Evolutionary conservation across 78 protist species (phyloP).

Genomic region (Guillardia theta): DNA sequence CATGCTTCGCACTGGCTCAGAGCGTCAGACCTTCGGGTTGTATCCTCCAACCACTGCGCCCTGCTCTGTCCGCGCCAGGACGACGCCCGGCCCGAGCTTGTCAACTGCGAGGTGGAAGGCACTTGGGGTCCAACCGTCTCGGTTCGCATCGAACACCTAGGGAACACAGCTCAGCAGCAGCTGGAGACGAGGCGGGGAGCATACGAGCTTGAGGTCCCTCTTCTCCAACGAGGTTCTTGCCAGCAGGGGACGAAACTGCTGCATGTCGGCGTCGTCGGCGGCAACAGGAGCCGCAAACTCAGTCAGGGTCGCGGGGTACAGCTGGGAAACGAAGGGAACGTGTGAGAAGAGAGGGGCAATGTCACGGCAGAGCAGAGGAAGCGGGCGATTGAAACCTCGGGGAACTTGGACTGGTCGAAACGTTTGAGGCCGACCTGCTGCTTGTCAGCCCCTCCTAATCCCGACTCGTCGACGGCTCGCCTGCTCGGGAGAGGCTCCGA

Average conservation of each 20-base stretch:
- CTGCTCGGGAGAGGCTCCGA: background rate
- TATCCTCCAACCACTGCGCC: background rate
- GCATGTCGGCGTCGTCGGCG: background rate
- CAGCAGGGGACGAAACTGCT: background rate
- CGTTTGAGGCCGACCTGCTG: background rate
- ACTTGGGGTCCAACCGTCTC: background rate
- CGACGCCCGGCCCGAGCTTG: conserved; percentile 23
- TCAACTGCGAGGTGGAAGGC: background rate
- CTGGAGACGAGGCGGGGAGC: background rate
- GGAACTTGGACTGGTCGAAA: background rate
- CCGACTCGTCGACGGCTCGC: background rate
- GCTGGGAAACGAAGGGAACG: background rate
- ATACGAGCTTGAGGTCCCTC: background rate
- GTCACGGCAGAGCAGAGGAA: background rate
- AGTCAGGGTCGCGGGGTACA: background rate
- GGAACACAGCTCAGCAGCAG: background rate
- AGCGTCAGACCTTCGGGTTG: conserved; percentile 28
- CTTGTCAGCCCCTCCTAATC: background rate
- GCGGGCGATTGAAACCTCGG: background rate
- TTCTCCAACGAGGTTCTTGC: background rate
- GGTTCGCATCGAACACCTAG: background rate
- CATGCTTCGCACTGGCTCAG: background rate
- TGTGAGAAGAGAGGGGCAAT: background rate
- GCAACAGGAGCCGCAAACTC: background rate
- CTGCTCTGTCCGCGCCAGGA: background rate